phyloP scores from a whole-genome alignment of 306 rosid species.

The Rubus parviflorus region DNA sequence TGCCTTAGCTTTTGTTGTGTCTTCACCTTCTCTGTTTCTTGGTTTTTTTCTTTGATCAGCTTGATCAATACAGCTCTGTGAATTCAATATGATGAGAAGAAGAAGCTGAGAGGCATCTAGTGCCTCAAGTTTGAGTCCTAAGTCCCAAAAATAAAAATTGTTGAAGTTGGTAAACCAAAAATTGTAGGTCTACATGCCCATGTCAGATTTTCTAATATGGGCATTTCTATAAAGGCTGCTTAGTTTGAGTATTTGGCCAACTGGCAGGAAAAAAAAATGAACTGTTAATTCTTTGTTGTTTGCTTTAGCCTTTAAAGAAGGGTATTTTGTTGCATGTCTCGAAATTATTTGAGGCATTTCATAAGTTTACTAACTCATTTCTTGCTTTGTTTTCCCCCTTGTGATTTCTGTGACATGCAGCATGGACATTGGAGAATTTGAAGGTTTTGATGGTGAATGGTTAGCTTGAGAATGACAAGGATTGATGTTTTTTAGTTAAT shows the following conservation, averaged over 20 bases:
- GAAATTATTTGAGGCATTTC: background rate
- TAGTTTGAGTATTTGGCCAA: constrained; percentile 21
- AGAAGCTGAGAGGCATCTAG: background rate
- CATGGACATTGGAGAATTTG: constrained; percentile 86
- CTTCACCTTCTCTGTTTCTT: constrained; percentile 1
- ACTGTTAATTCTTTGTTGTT: background rate
- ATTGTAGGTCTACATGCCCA: constrained; percentile 15
- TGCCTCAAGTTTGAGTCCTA: background rate
- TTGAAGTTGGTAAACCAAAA: constrained; percentile 11
- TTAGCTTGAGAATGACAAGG: constrained; percentile 62
- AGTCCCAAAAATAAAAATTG: background rate
- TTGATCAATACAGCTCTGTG: background rate
- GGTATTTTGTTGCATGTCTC: background rate
- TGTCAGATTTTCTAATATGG: constrained; percentile 23
- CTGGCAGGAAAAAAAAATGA: background rate
- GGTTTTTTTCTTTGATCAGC: background rate
- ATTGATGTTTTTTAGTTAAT: constrained; percentile 36
- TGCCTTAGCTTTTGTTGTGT: background rate
- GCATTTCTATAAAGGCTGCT: constrained; percentile 14
- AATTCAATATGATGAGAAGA: background rate
- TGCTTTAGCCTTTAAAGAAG: background rate
- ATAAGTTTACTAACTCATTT: background rate
- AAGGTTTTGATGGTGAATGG: constrained; percentile 82
- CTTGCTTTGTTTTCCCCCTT: background rate
- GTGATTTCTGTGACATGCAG: constrained; percentile 40